Base-by-base conservation (phyloP, 1,284 basidiomycete species). In the Rhodotorula sp. region DNA sequence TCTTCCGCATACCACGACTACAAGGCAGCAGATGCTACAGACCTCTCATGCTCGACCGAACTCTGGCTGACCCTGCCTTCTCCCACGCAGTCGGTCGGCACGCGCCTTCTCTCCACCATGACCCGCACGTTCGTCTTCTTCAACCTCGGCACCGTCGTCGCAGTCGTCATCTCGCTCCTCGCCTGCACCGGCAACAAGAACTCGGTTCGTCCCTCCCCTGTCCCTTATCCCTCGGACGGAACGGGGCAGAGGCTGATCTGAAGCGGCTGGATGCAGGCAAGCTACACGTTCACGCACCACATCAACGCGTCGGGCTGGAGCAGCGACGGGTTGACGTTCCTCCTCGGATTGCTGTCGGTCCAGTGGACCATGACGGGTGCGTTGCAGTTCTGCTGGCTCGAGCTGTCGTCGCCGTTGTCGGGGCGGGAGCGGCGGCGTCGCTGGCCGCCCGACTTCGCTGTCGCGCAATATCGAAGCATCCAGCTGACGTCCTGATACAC, bases 101-200 rank as follows among this genome's bases (percentile, higher is more conserved):
- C 93, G 8, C 87, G 88, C 54, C 85, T 89, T 70, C 88, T 97
- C 1, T 92, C 93, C 0, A 85, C 85, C 46, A 83, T 96, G 74
- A 91, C 93, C 1, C 86, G 86, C 64, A 86, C 86, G 49, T 97
- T 94, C 79, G 90, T 97, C 21, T 94, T 96, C 80, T 84, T 94
- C 79, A 94, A 95, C 80, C 83, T 95, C 64, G 92, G 91, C 55
- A 85, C 64, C 46, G 70, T 81, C n/a, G 69, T 83, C 57, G 78
- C 82, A 50, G 93, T 94, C 79, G 90, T 93, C 78, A 91, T 96
- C 78, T 88, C 90, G 8, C 86, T 96, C 17, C 86, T 96, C 25
- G 90, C 91, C 34, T 91, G 87, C 77, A 91, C 91, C 0, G 89
- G 56, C 82, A 85, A 94, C 75, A 95, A 96, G 90, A 92, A 95